A percentile compares a stretch with the other conserved stretches of the same genome.
phyloP scores from a whole-genome alignment of 225 moss, liverwort and hornwort genomes.

The Marchantia polymorpha region DNA sequence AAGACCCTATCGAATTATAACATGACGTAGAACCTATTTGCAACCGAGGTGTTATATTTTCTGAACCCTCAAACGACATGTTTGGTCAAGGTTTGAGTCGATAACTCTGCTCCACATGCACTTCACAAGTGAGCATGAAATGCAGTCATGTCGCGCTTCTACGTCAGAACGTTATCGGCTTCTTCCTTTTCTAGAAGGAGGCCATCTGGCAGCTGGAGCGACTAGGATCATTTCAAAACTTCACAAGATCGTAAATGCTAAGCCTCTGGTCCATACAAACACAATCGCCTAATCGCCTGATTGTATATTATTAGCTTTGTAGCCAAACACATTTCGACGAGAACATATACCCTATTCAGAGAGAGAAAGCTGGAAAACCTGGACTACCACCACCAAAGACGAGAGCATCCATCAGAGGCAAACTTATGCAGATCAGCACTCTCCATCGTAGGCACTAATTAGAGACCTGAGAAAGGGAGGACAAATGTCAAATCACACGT shows the following conservation, averaged over 20 bases:
- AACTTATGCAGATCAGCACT: not conserved
- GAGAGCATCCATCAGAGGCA: not conserved
- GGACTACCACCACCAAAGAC: not conserved
- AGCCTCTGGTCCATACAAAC: not conserved
- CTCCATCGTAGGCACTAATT: not conserved
- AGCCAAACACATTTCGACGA: not conserved
- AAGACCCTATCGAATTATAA: not conserved
- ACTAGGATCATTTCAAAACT: not conserved
- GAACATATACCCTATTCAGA: not conserved
- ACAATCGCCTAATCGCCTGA: not conserved
- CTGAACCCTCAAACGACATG: not conserved
- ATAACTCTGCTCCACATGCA: not conserved
- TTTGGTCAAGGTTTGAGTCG: not conserved
- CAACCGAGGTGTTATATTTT: not conserved
- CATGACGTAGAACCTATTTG: not conserved
- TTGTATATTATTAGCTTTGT: not conserved
- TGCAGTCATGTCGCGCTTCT: no score
- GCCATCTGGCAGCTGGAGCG: not conserved
- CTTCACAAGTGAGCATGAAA: no score
- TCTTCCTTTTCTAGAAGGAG: not conserved
- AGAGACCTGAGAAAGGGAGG: not conserved
- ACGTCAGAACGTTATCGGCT: not conserved
- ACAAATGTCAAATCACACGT: not conserved
- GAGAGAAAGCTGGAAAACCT: not conserved
- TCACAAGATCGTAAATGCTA: not conserved